Base-by-base conservation (phyloP, 306 rosid genomes). In the Inga laurina region DNA sequence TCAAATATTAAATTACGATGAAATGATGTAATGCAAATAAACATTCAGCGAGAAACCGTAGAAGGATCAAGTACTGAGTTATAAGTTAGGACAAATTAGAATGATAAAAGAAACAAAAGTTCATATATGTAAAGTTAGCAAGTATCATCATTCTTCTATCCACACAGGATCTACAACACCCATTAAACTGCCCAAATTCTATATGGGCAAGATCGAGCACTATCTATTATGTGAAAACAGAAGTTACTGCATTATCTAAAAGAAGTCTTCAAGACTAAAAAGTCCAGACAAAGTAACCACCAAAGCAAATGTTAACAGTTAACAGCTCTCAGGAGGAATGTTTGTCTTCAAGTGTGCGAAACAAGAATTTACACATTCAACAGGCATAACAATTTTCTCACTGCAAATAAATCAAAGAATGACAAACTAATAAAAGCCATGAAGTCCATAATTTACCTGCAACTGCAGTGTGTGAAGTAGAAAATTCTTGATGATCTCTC, bases 381-480 rank as follows among this genome's bases (percentile, higher is more conserved):
- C 70, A 52, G 43, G 54, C n/a, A 75, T 78, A 45, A 74, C 67
- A 57, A 64, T 61, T 51, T 13, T 30, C 69, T 27, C 35, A 62
- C 10, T 72, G 35, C 11, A 81, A 32, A 79, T 34, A 78, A 74
- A 74, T 10, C 14, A 39, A 65, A 43, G 73, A 80, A 78, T 19
- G 71, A 80, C 35, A 85, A 76, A 76, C 34, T 41, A 77, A 77
- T 18, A 56, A 45, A 39, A 80, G 79, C 86, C 21, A 52, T 15
- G 32, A 75, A 73, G 79, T 45, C n/a, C 78, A 68, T 27, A 41
- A 61, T 78, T 79, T 88, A 95, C 98, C 97, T 95, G 98, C 85
- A 95, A 85, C 67, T 93, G 97, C 91, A 95, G 86, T n/a, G 98
- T 95, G 84, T 91, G 97, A 84, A 95, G 97, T 39, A 95, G 90